Evolutionary conservation across 805 yeast species (phyloP), one percentile per base, ranked within the genome.

Genomic region (Wickerhamomyces queroliae): DNA sequence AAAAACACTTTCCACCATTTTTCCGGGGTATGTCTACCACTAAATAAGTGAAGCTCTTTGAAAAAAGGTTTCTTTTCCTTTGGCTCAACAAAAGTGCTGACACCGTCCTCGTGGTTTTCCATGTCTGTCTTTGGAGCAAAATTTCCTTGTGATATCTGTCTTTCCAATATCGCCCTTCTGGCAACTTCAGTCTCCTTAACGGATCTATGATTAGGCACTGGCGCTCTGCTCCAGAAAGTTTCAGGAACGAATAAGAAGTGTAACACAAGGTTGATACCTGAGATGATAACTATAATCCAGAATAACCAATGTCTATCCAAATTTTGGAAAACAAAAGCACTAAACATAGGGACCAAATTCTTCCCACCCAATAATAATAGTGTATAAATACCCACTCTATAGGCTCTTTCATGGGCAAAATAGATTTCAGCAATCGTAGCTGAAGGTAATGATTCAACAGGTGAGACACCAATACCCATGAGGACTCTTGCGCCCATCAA

Each of bases 361-460:
- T 78, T 78, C 20, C 83, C 83, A 11, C 80, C 82, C n/a, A 77
- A 62, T 45, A 77, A 58, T 37, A 77, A 61, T 55, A 76, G 62
- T 5, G 82, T 77, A 53, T 76, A 76, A 33, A 76, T 60, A 2
- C 82, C 83, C 2, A 75, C 59, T 38, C 82, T 65, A 51, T 76
- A 77, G 4, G 81, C 82, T 41, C 82, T 64, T 52, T 77, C 81
- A 47, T 77, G 82, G 33, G 75, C 71, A 48, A 74, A 76, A 46
- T 69, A 76, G 36, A 78, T 73, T 49, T 78, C 84, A 5, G 82
- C 79, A 36, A 78, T 71, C 2, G 81, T 74, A 5, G 83, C 70
- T 2, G 75, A 66, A 2, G 83, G 82, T 39, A 78, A 60, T 3
- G 80, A 72, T 56, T 78, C 84, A 11, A 77, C 69, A 4, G 83